Percentiles rank a stretch among this genome's conserved stretches.
These are phyloP conservation scores for Tolypocladium album DNA, from an alignment of 2,329 filamentous ascomycete genomes.

Conservation along the genomic window DNA sequence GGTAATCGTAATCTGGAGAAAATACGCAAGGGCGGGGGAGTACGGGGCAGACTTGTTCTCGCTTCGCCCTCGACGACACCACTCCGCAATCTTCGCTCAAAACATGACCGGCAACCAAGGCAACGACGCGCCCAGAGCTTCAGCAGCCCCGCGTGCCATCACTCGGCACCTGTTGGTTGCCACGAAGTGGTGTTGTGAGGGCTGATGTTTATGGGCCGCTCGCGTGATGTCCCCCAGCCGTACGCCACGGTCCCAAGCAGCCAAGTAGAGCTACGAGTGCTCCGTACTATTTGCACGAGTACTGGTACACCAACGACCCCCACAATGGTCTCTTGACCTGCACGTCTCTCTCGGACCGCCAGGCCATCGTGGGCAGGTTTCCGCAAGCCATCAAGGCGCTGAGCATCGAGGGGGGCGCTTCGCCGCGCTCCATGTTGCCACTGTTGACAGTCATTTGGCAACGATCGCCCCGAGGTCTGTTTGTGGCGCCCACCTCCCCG, in stretches of 20 bases:
- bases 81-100: not conserved
- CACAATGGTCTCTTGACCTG: not conserved
- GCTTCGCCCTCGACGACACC: not conserved
- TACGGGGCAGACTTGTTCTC: not conserved
- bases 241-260: not conserved
- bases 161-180: not conserved
- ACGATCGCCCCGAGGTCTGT: not conserved
- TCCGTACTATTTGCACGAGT: no score
- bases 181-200: not conserved
- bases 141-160: not conserved
- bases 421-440: not conserved
- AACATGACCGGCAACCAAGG: not conserved
- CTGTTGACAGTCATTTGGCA: not conserved
- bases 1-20: not conserved
- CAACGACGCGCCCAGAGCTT: not conserved
- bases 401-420: not conserved
- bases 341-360: no score
- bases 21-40: not conserved
- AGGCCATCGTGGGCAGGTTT: no score
- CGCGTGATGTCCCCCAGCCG: not conserved
- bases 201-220: not conserved
- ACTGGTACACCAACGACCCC: not conserved
- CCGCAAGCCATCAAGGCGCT: not conserved
- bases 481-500: not conserved
- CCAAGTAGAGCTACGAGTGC: not conserved